phyloP scores from a whole-genome alignment of 176 grass and related monocot species.

The Neostapfia colusana region DNA sequence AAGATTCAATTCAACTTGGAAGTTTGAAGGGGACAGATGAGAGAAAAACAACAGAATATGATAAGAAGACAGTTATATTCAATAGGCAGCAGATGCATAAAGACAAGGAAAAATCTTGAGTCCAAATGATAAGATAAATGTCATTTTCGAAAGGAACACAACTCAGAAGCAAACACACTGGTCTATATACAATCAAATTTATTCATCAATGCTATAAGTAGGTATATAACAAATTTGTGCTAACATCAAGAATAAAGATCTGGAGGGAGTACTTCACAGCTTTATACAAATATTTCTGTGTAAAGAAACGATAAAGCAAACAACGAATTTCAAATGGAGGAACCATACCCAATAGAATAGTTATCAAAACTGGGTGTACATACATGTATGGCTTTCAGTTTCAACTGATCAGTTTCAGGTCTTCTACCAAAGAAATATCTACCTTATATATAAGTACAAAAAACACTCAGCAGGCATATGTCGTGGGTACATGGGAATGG shows the following conservation, averaged over 20 bases:
- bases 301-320: neutral
- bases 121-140: neutral
- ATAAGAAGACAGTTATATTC: neutral
- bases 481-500: slow-evolving; percentile 24
- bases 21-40: slow-evolving; percentile 11
- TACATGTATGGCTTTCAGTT: slow-evolving; percentile 28
- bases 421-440: slow-evolving; percentile 25
- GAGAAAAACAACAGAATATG: neutral
- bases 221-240: neutral
- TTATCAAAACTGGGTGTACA: neutral
- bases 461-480: neutral
- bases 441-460: slow-evolving; percentile 32
- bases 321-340: neutral
- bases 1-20: slow-evolving; percentile 27
- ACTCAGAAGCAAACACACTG: neutral
- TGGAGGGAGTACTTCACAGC: neutral
- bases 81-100: neutral
- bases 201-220: slow-evolving; percentile 10
- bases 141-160: neutral
- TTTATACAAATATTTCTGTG: neutral
- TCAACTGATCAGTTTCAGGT: slow-evolving; percentile 25
- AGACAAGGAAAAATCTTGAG: neutral
- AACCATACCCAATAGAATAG: neutral
- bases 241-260: neutral
- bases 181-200: neutral